Base-by-base conservation (phyloP, 306 rosid species). In the Abrus pulchellus region DNA sequence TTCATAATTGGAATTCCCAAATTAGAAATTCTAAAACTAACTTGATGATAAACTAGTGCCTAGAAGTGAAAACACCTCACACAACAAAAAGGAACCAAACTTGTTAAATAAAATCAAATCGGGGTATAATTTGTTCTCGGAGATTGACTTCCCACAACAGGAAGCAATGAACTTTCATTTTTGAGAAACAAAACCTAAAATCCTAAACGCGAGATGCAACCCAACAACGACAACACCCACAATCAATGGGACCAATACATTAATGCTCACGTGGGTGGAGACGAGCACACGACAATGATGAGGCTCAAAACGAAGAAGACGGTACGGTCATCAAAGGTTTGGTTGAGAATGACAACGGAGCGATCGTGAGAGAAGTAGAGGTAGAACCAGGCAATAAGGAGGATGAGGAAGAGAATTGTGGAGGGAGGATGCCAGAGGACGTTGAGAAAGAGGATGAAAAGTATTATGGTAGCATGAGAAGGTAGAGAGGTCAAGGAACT, bases 391-490 rank as follows among this genome's bases (percentile, higher is more conserved):
- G 86, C 84, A 12, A 78, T 20, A 54, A 84, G 62, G 32, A 84
- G 7, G 48, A 84, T 2, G 70, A 87, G 50, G 77, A 74, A 82
- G 5, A 84, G 74, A 74, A 87, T 87, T 74, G 81, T 68, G 28
- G 88, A 79, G 5, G 84, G 0, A 0, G 90, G 90, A 40, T 87
- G 90, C 88, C 88, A 87, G 2, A 87, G 77, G 52, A 87, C 83
- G 52, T 80, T 78, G 50, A 87, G 78, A 80, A 87, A 87, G 29
- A 87, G 45, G 30, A 84, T 64, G 1, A 84, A 14, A 0, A 84
- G 86, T n/a, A 68, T 55, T 1, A 74, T 47, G 28, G 73, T 43
- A 32, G 85, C 53, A 84, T 20, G 88, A 78, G 47, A 87, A 12
- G 64, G 90, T 80, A 3, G 86, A 81, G 28, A 81, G 0, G 69